Evolutionary conservation across 2,329 filamentous ascomycete genomes (phyloP).

Genomic region (Escovopsis sp.): DNA sequence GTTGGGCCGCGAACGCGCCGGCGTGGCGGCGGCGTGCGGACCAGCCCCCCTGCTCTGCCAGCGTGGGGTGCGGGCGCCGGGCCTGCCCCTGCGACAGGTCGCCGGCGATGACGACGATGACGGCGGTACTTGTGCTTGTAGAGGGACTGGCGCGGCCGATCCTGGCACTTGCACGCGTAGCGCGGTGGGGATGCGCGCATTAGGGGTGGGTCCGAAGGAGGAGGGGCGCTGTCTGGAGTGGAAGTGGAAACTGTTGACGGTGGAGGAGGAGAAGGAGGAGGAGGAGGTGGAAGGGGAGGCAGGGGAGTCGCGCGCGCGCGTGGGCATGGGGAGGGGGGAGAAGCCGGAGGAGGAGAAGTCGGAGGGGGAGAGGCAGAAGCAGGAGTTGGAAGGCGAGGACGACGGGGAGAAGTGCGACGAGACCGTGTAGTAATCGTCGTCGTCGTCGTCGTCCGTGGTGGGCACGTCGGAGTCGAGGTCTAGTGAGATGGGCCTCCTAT

Average conservation of each 20-base stretch:
- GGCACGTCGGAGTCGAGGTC: slow-evolving; percentile 26
- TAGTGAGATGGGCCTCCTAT: slow-evolving; percentile 18
- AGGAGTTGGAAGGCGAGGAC: slow-evolving; percentile 25
- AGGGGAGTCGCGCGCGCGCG: slow-evolving; percentile 18
- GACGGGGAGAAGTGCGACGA: slow-evolving; percentile 18
- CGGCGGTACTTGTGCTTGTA: no score
- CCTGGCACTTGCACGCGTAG: no score
- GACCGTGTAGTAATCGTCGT: slow-evolving; percentile 36
- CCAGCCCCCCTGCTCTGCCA: slow-evolving; percentile 12
- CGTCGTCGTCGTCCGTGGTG: slow-evolving; percentile 29
- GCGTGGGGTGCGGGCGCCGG: slow-evolving; percentile 14
- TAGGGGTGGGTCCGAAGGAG: slow-evolving; percentile 10
- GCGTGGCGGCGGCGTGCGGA: slow-evolving; percentile 8
- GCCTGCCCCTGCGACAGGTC: slow-evolving; percentile 10
- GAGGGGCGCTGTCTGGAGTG: slow-evolving; percentile 15
- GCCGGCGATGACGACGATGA: background rate
- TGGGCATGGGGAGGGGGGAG: slow-evolving; percentile 28
- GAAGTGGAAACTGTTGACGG: slow-evolving; percentile 6
- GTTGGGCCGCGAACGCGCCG: slow-evolving; percentile 21
- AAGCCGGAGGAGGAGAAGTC: slow-evolving; percentile 16
- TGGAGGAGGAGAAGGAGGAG: slow-evolving; percentile 13
- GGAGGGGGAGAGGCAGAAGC: slow-evolving; percentile 20
- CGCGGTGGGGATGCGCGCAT: slow-evolving; percentile 1
- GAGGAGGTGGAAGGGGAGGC: slow-evolving; percentile 16
- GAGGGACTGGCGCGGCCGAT: no score